phyloP scores from a whole-genome alignment of 2,329 filamentous ascomycete genomes.

The Xylaria polymorpha region DNA sequence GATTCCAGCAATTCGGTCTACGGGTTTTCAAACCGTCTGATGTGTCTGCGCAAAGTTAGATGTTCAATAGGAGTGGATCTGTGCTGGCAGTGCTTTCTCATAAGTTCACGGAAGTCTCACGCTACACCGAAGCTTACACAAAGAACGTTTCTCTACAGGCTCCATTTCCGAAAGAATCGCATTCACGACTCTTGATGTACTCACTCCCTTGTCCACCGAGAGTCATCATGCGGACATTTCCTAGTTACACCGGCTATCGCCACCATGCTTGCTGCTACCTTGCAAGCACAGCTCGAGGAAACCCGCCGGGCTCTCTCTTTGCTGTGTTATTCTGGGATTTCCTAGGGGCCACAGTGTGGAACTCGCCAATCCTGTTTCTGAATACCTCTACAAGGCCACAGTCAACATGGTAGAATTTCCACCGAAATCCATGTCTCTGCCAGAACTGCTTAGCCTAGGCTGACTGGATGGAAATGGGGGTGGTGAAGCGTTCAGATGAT shows the following conservation, averaged over 20 bases:
- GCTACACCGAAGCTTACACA: conserved; percentile 28
- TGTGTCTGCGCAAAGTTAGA: background rate
- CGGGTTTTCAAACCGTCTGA: background rate
- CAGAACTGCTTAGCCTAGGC: conserved; percentile 28
- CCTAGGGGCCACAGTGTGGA: conserved; percentile 3
- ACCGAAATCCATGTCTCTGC: conserved; percentile 1
- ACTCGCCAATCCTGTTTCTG: conserved; percentile 4
- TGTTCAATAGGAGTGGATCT: conserved; percentile 24
- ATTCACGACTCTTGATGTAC: background rate
- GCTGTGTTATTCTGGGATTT: background rate
- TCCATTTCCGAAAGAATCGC: conserved; percentile 3
- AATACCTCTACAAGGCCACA: conserved; percentile 1
- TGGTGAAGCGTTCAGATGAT: background rate
- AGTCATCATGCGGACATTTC: conserved; percentile 12
- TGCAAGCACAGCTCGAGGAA: background rate
- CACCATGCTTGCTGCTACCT: conserved; percentile 20
- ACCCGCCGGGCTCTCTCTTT: background rate
- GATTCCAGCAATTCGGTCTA: conserved; percentile 21
- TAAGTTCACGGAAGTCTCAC: conserved; percentile 12
- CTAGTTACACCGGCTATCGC: conserved; percentile 24
- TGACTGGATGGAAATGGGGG: conserved; percentile 5
- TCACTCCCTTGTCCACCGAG: conserved; percentile 10
- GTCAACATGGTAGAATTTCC: background rate
- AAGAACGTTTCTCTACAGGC: background rate
- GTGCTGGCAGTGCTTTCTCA: conserved; percentile 12